Conservation (phyloP, 169 alveolate genomes). For the Plasmodium cynomolgi region DNA sequence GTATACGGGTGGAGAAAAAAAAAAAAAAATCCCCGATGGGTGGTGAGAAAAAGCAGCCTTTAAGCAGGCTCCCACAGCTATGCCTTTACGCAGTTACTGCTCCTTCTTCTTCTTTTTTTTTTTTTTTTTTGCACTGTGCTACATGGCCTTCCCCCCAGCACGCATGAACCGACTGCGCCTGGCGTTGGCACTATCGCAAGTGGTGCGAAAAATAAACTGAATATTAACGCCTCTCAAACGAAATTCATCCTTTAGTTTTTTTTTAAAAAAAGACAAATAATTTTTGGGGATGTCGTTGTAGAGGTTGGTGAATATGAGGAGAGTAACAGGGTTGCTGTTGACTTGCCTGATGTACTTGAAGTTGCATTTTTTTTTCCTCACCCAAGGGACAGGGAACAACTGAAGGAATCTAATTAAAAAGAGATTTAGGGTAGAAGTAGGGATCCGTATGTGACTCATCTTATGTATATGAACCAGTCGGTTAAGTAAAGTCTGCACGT, state of each 20-base stretch:
- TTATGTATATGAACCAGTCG: constrained; percentile 22
- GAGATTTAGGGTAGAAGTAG: constrained; percentile 45
- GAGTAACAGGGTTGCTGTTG: constrained; percentile 29
- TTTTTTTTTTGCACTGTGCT: neutral
- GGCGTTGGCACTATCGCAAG: constrained; percentile 44
- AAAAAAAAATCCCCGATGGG: neutral
- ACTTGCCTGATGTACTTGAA: constrained; percentile 61
- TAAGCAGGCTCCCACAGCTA: neutral
- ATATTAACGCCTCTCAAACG: constrained; percentile 21
- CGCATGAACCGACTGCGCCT: neutral
- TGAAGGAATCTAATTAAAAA: constrained; percentile 32
- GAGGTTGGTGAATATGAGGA: constrained; percentile 56
- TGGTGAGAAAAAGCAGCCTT: neutral
- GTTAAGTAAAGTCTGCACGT: constrained; percentile 20
- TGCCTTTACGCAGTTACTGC: neutral
- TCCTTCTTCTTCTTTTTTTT: neutral
- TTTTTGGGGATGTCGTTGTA: constrained; percentile 41
- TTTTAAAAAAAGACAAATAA: constrained; percentile 51
- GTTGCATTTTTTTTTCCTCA: constrained; percentile 45
- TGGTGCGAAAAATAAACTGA: constrained; percentile 58
- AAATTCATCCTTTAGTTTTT: constrained; percentile 46
- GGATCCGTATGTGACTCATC: constrained; percentile 19
- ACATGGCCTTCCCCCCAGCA: neutral
- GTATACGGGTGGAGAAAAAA: neutral
- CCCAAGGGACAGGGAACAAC: constrained; percentile 65